Conservation (phyloP, 192 early-diverging fungal species). For the Podila clonocystis region DNA sequence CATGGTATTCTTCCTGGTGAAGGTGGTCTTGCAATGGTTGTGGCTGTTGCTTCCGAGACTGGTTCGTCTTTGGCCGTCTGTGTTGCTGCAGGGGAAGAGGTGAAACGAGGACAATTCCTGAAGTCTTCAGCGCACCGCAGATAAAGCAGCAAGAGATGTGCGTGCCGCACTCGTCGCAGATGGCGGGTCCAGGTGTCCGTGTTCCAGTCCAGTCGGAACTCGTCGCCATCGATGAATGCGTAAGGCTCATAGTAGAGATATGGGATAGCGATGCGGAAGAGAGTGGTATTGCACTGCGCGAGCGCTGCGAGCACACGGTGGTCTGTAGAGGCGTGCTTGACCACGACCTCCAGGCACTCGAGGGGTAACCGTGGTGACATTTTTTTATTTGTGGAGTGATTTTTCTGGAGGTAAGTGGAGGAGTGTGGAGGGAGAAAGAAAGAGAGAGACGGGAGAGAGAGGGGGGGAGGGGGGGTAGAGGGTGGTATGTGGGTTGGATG, state of each 20-base stretch:
- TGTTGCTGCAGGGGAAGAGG: not conserved
- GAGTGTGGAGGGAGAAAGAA: not conserved
- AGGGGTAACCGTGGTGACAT: constrained; percentile 10
- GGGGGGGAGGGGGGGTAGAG: not conserved
- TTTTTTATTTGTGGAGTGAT: not conserved
- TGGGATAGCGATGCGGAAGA: constrained; percentile 29
- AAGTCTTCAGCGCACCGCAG: constrained; percentile 10
- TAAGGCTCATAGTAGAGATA: constrained; percentile 25
- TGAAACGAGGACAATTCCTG: not conserved
- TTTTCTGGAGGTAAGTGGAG: not conserved
- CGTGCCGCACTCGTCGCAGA: constrained; percentile 18
- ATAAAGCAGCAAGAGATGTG: constrained; percentile 25
- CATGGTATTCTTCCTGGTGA: too few species aligned
- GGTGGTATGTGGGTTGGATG: not conserved
- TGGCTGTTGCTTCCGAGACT: too few species aligned
- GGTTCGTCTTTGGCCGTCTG: too few species aligned
- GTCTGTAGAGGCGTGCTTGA: constrained; percentile 20
- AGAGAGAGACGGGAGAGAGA: not conserved
- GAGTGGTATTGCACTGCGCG: constrained; percentile 30
- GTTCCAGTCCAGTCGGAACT: constrained; percentile 30
- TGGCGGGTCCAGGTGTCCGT: constrained; percentile 27
- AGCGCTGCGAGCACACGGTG: constrained; percentile 22
- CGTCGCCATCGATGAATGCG: constrained; percentile 17
- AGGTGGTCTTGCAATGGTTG: too few species aligned
- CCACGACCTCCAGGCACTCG: constrained; percentile 35